Base-by-base conservation (phyloP, 441 rosid species). In the Kokia cookei region DNA sequence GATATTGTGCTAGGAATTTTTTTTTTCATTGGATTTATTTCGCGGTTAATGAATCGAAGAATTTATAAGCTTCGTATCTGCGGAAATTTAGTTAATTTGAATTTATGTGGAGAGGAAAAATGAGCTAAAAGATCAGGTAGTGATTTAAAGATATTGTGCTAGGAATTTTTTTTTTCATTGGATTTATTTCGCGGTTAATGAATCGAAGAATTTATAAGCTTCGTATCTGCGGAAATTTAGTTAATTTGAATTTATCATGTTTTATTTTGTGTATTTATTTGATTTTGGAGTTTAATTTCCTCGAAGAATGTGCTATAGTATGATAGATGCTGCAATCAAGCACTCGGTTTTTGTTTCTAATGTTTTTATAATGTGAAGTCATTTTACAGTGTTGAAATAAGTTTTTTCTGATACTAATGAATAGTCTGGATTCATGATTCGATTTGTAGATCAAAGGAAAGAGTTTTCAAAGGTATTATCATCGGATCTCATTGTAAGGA, bases 361-460 rank as follows among this genome's bases (percentile, higher is more conserved):
- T 57, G 65, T 27, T 51, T 69, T 69, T 51, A 32, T 27, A 51
- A 17, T 51, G 61, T 17, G 27, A 69, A 5, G 26, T 32, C 47
- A 2, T 69, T 61, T 82, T 68, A 60, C 74, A 43, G 15, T 69
- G 53, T 54, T 76, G 45, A 7, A 65, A 76, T 70, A 72, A 14
- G 68, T 53, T 76, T 75, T 73, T 72, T 32, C 60, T 75, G 45
- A 51, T 40, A 40, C 60, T 65, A 45, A 54, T 73, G 37, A 77
- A 57, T 76, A 77, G 55, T 72, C 71, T 76, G 17, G 22, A 50
- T 59, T 76, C 42, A 3, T 60, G 51, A 76, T 47, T 71, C 43
- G 24, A 61, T 75, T 73, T 24, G 32, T 50, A 79, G 84, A 74
- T 76, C 59, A 68, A 77, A 76, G 55, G 73, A 55, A 72, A 27